phyloP scores from a whole-genome alignment of 306 rosid species.

The Glycine tomentella region DNA sequence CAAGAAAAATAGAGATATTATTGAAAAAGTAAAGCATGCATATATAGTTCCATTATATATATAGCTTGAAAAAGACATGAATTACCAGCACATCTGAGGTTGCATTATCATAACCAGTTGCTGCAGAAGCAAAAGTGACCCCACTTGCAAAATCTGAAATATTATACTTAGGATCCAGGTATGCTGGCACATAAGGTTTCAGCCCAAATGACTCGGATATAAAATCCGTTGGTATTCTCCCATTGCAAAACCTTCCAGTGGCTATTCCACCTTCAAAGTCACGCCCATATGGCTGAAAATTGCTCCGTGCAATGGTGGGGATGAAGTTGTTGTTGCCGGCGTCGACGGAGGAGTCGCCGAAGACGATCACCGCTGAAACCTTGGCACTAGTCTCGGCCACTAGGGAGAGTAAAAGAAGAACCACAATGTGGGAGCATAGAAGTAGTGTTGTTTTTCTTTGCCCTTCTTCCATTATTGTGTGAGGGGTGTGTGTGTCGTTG shows the following conservation, averaged over 20 bases:
- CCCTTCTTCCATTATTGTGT: conserved; percentile 11
- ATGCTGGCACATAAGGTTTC: conserved; percentile 69
- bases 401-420: conserved; percentile 36
- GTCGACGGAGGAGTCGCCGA: conserved; percentile 91
- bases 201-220: conserved; percentile 73
- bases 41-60: too few relatives aligned
- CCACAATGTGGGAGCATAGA: conserved; percentile 36
- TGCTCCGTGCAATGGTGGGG: conserved; percentile 83
- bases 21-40: too few relatives aligned
- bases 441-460: neutral
- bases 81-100: conserved; percentile 82
- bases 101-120: conserved; percentile 88
- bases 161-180: conserved; percentile 78
- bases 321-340: conserved; percentile 95
- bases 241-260: conserved; percentile 89
- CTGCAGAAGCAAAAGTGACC: conserved; percentile 92
- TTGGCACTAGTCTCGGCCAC: conserved; percentile 41
- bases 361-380: conserved; percentile 76
- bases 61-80: neutral
- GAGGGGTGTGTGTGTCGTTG: too few relatives aligned
- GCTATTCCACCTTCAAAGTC: conserved; percentile 77
- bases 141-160: conserved; percentile 85
- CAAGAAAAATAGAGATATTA: too few relatives aligned
- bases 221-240: conserved; percentile 81
- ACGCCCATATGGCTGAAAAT: conserved; percentile 90